phyloP scores from a whole-genome alignment of 306 rosid genomes.

The Rosa multiflora region DNA sequence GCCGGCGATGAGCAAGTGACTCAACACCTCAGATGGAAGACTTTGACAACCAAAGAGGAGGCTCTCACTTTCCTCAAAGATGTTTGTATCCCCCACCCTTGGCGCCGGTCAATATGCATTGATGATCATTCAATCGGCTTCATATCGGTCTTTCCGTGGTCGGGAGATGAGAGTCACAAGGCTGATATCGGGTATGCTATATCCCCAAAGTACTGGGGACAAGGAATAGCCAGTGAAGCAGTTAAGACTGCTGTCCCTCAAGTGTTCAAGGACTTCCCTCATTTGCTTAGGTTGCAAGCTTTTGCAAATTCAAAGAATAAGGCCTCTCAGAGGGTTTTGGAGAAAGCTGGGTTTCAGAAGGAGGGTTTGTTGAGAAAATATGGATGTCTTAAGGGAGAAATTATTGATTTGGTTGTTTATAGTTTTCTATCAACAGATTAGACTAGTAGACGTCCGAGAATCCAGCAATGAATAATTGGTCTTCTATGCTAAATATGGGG shows the following conservation, averaged over 20 bases:
- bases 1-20: conserved; percentile 57
- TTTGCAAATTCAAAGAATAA: conserved; percentile 32
- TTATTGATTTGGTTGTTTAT: conserved; percentile 38
- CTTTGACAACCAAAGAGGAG: conserved; percentile 48
- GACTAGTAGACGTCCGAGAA: not conserved
- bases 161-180: conserved; percentile 43
- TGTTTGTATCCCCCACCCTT: conserved; percentile 61
- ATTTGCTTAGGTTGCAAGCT: conserved; percentile 51
- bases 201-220: conserved; percentile 48
- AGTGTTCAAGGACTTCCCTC: conserved; percentile 45
- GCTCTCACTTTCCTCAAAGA: conserved; percentile 53
- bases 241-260: conserved; percentile 36
- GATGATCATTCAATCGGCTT: conserved; percentile 47
- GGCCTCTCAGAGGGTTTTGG: conserved; percentile 65
- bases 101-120: conserved; percentile 55
- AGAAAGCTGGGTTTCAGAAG: conserved; percentile 54
- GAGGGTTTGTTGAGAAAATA: conserved; percentile 63
- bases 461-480: not conserved
- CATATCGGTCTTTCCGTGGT: conserved; percentile 32
- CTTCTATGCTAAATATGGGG: not conserved
- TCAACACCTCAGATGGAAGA: conserved; percentile 29
- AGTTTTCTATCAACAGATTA: conserved; percentile 43
- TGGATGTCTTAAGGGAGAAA: conserved; percentile 30
- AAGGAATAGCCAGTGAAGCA: conserved; percentile 50
- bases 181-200: conserved; percentile 52